Percentiles rank a stretch among this genome's conserved stretches.
Conservation (phyloP, 2,329 filamentous ascomycete genomes). For the Colletotrichum higginsianum region DNA sequence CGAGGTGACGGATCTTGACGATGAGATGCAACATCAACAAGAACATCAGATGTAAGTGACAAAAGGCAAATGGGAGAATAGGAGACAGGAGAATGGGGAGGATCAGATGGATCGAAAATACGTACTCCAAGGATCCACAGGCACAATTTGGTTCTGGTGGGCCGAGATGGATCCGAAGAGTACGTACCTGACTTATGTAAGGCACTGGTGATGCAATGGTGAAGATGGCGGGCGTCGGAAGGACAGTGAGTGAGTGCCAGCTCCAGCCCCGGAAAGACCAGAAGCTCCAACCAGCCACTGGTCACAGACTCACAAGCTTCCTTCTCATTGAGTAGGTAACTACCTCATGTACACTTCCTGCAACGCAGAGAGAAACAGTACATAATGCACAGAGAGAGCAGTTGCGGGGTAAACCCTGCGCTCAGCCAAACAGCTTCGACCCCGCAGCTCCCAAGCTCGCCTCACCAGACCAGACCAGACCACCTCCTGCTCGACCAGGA, state of each 20-base stretch:
- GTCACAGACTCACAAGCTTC: too few relatives aligned
- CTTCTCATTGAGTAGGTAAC: too few relatives aligned
- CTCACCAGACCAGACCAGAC: background rate
- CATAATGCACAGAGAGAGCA: background rate
- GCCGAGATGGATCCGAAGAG: rapidly evolving
- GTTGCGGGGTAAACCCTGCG: constrained; percentile 32
- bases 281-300: too few relatives aligned
- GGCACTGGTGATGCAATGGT: constrained; percentile 17
- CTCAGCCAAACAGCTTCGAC: constrained; percentile 19
- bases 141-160: background rate
- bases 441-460: constrained; percentile 3
- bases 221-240: background rate
- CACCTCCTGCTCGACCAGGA: constrained; percentile 2
- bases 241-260: background rate
- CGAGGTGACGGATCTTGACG: background rate
- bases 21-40: constrained; percentile 5
- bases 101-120: too few relatives aligned
- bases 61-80: constrained; percentile 12
- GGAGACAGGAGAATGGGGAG: too few relatives aligned
- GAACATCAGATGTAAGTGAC: constrained; percentile 5
- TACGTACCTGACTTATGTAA: constrained; percentile 1
- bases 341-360: too few relatives aligned
- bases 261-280: too few relatives aligned
- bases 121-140: constrained; percentile 9
- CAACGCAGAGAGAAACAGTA: too few relatives aligned